Evolutionary conservation across 148 eudicot species (phyloP).

Genomic region (Agrostemma githago): DNA sequence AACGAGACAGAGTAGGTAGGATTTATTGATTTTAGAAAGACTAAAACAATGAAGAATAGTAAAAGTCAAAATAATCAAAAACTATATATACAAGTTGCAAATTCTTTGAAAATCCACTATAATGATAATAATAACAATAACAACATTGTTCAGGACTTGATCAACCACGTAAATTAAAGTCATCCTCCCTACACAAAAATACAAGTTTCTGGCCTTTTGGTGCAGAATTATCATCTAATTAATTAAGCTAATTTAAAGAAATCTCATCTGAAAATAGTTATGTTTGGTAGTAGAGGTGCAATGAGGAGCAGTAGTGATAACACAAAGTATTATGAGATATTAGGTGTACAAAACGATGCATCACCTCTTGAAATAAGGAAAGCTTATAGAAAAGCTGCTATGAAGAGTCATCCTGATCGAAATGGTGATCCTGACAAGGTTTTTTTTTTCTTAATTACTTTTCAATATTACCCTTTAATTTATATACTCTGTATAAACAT

Average conservation of each 20-base stretch:
- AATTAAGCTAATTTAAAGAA: no score
- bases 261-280: neutral
- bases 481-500: no score
- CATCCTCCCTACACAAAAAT: no score
- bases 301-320: conserved; percentile 52
- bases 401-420: conserved; percentile 60
- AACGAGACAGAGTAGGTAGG: no score
- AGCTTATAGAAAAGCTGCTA: conserved; percentile 59
- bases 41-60: no score
- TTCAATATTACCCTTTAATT: no score
- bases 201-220: no score
- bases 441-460: neutral
- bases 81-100: no score
- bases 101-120: no score
- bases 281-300: conserved; percentile 33
- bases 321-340: conserved; percentile 43
- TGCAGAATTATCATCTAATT: neutral
- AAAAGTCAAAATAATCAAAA: no score
- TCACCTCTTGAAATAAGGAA: conserved; percentile 50
- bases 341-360: conserved; percentile 46
- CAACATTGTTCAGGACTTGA: neutral
- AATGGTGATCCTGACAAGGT: conserved; percentile 70
- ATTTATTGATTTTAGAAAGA: no score
- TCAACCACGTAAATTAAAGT: neutral
- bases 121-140: no score